These are phyloP conservation scores for Infundibulicybe gibba DNA, from an alignment of 768 basidiomycete genomes.

Conservation along the genomic window DNA sequence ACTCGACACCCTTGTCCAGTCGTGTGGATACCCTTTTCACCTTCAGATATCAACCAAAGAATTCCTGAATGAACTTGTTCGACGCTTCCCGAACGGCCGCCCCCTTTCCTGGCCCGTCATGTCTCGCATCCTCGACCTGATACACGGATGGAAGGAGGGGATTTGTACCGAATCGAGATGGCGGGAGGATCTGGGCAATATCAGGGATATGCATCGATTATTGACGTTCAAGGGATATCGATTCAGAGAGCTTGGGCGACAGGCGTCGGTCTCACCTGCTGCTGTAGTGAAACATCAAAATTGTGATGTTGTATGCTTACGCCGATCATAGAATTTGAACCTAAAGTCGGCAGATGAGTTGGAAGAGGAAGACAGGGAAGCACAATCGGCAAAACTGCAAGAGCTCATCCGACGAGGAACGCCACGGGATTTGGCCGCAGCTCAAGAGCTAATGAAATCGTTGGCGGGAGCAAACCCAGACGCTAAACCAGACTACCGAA, in stretches of 20 bases:
- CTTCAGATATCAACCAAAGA: conserved; percentile 97
- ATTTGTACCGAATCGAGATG: conserved; percentile 87
- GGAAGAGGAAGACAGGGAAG: conserved; percentile 91
- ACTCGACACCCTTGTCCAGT: conserved; percentile 89
- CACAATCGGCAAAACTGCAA: conserved; percentile 97
- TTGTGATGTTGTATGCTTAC: neutral
- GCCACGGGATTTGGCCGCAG: conserved; percentile 90
- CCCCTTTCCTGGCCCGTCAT: conserved; percentile 97
- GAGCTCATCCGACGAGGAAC: conserved; percentile 96
- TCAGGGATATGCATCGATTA: conserved; percentile 95
- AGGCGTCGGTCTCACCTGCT: conserved; percentile 27
- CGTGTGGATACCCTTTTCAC: conserved; percentile 96
- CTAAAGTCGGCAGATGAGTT: conserved; percentile 95
- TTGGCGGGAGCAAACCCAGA: conserved; percentile 95
- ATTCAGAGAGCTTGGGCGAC: conserved; percentile 52
- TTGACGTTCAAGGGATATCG: conserved; percentile 91
- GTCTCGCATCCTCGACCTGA: conserved; percentile 89
- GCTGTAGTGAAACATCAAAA: conserved; percentile 34
- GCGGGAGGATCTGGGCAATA: conserved; percentile 96
- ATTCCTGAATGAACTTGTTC: conserved; percentile 96
- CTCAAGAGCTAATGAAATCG: conserved; percentile 96
- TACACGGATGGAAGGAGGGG: conserved; percentile 92
- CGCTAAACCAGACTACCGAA: conserved; percentile 89
- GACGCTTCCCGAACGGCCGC: conserved; percentile 95
- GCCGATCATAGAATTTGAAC: conserved; percentile 27